Percentiles rank a stretch among this genome's conserved stretches.
Conservation (phyloP, 1,284 basidiomycete genomes). For the Microbotryum silenes-acaulis region DNA sequence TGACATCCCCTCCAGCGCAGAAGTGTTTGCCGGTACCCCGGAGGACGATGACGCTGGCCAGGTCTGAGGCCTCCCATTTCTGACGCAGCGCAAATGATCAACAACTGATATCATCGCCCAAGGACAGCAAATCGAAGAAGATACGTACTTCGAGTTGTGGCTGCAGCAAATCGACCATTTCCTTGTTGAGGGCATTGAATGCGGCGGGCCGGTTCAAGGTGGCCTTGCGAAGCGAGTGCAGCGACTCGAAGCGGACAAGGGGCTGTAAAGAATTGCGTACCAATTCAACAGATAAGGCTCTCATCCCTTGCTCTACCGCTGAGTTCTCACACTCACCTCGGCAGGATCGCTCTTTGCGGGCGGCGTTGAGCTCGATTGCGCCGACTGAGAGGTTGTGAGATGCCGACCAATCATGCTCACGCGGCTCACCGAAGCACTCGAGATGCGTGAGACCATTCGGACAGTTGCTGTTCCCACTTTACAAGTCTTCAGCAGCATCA, state of each 20-base stretch:
- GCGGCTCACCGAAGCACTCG: no score
- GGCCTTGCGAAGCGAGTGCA: conserved; percentile 57
- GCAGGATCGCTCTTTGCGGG: no score
- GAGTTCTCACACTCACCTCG: no score
- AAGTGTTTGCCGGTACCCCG: conserved; percentile 72
- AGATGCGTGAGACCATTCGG: no score
- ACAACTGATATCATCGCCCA: not conserved
- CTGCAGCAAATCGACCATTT: conserved; percentile 70
- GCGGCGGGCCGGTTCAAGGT: conserved; percentile 74
- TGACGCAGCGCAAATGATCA: conserved; percentile 38
- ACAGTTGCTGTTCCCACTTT: no score
- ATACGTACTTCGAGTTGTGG: conserved; percentile 61
- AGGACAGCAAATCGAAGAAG: not conserved
- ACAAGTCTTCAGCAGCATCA: no score
- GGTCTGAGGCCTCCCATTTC: conserved; percentile 70
- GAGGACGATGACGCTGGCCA: conserved; percentile 69
- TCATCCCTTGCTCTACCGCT: no score
- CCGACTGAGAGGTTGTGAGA: no score
- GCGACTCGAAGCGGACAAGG: conserved; percentile 62
- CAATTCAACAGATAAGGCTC: no score
- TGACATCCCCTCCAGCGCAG: conserved; percentile 92
- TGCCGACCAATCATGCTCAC: no score
- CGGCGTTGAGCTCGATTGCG: no score
- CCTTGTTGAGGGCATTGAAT: conserved; percentile 75
- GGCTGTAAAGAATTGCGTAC: conserved; percentile 1